Percentiles rank a stretch among this genome's conserved stretches.
Conservation (phyloP, 176 grass and related monocot species). For the Elymus sibiricus region DNA sequence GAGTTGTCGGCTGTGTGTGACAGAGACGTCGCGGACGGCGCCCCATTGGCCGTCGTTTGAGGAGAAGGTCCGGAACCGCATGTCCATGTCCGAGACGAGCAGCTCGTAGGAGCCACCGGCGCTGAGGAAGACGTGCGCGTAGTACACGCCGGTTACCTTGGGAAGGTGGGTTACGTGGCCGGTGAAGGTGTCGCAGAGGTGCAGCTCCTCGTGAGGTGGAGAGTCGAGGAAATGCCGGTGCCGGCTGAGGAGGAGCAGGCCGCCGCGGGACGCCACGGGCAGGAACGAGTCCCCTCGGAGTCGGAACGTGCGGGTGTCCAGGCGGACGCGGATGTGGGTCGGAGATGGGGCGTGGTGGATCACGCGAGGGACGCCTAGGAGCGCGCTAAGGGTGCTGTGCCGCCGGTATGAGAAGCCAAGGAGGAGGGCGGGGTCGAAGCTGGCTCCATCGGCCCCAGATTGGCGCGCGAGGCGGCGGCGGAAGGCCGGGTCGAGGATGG, state of each 20-base stretch:
- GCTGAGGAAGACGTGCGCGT: neutral
- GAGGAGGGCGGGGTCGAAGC: neutral
- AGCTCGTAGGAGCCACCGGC: neutral
- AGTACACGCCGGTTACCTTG: no score
- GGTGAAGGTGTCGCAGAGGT: neutral
- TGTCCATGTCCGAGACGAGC: neutral
- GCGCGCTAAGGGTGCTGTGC: neutral
- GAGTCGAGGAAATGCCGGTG: rapidly evolving
- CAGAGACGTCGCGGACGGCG: neutral
- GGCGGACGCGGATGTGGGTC: neutral
- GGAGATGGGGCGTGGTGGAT: neutral
- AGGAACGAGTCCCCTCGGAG: neutral
- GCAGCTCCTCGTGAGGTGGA: neutral
- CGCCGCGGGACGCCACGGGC: neutral
- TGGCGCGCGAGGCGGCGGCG: neutral
- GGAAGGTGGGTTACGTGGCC: neutral
- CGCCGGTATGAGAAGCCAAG: neutral
- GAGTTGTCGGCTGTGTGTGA: neutral
- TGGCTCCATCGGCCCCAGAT: neutral
- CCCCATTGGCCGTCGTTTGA: neutral
- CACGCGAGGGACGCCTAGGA: no score
- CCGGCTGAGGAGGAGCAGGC: no score
- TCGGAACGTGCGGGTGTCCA: neutral
- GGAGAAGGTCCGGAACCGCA: neutral
- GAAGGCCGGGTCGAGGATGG: neutral